Conservation (phyloP, 805 yeast genomes). For the Saccharomycopsis malanga region DNA sequence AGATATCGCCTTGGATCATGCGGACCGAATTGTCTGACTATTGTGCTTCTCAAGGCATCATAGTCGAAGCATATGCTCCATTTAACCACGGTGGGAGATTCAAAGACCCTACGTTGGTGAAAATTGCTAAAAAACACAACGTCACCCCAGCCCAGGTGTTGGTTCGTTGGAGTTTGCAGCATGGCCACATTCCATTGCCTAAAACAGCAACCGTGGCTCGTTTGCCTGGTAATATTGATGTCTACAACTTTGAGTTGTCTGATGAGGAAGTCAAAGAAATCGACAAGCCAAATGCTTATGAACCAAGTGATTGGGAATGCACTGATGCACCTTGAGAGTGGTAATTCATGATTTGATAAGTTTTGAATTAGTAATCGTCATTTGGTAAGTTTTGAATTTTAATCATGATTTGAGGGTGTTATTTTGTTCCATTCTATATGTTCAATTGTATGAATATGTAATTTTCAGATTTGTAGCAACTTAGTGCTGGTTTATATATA, state of each 20-base stretch:
- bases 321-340: conserved; percentile 59
- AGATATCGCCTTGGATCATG: conserved; percentile 79
- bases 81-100: conserved; percentile 57
- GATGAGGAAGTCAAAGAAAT: conserved; percentile 35
- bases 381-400: no score
- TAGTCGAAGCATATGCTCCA: conserved; percentile 76
- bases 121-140: conserved; percentile 42
- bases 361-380: no score
- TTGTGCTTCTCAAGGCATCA: conserved; percentile 48
- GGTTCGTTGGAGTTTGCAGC: conserved; percentile 65
- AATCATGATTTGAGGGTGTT: no score
- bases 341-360: no score
- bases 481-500: no score
- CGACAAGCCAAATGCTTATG: conserved; percentile 50
- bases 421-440: no score
- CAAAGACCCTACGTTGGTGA: conserved; percentile 44
- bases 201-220: conserved; percentile 52
- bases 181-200: conserved; percentile 66
- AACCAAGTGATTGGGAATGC: conserved; percentile 75
- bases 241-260: conserved; percentile 41
- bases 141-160: conserved; percentile 56
- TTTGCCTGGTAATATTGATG: conserved; percentile 47
- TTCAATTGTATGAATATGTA: no score
- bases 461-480: no score
- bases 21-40: conserved; percentile 55